These are phyloP conservation scores for Suillus lakei DNA, from an alignment of 768 basidiomycete genomes.

Conservation along the genomic window DNA sequence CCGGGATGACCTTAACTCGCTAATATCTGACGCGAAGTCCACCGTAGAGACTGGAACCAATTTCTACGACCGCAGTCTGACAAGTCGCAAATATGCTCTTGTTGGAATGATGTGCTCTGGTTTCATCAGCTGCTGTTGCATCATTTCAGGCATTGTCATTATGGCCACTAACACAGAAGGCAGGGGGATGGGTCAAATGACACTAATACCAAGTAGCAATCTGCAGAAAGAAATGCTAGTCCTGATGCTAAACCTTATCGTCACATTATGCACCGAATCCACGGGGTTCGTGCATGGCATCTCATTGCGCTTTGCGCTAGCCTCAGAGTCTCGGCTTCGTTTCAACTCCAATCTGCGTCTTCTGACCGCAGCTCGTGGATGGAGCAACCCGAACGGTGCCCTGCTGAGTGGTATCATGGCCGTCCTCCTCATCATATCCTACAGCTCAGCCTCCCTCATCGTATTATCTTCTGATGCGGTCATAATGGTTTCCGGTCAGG, in stretches of 20 bases:
- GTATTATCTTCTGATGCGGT: slow-evolving; percentile 21
- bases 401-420: slow-evolving; percentile 27
- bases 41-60: slow-evolving; percentile 21
- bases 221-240: slow-evolving; percentile 26
- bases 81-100: slow-evolving; percentile 28
- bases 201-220: neutral
- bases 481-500: slow-evolving; percentile 15
- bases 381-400: slow-evolving; percentile 27
- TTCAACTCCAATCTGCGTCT: slow-evolving; percentile 37
- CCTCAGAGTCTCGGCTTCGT: slow-evolving; percentile 26
- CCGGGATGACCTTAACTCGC: neutral
- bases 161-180: neutral
- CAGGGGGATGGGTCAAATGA: neutral
- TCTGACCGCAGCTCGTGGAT: slow-evolving; percentile 24
- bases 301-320: slow-evolving; percentile 31
- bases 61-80: slow-evolving; percentile 32
- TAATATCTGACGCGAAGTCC: neutral
- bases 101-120: slow-evolving; percentile 29
- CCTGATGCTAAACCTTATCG: slow-evolving; percentile 30
- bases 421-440: slow-evolving; percentile 33
- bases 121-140: slow-evolving; percentile 27
- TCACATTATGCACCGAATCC: slow-evolving; percentile 34
- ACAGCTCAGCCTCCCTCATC: slow-evolving; percentile 31
- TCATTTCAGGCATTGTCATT: slow-evolving; percentile 21
- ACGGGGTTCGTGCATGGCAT: slow-evolving; percentile 34